Conservation (phyloP, 306 rosid genomes). For the Quercus robur region DNA sequence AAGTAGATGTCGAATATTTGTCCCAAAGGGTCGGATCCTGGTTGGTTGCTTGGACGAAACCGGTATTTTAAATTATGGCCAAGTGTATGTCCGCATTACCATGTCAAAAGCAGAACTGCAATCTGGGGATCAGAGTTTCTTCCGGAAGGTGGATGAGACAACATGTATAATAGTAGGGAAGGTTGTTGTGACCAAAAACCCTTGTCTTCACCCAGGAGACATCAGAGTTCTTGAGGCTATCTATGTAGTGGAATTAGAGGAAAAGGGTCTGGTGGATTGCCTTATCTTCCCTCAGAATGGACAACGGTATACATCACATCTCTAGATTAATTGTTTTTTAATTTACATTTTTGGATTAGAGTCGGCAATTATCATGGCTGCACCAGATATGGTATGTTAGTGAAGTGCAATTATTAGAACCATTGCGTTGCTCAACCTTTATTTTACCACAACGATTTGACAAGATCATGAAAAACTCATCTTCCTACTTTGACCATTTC, state of each 20-base stretch:
- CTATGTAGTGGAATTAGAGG: constrained; percentile 58
- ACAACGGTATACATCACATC: constrained; percentile 45
- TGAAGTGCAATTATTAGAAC: neutral
- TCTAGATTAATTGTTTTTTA: constrained; percentile 11
- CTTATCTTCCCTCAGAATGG: too few relatives aligned
- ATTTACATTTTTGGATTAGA: constrained; percentile 10
- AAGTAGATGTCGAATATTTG: constrained; percentile 68
- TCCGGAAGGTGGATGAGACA: constrained; percentile 55
- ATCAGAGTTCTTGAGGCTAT: constrained; percentile 76
- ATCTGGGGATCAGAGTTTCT: constrained; percentile 45
- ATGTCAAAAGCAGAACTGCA: constrained; percentile 54
- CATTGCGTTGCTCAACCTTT: neutral
- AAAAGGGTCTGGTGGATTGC: constrained; percentile 54
- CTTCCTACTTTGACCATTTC: neutral
- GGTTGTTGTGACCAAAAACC: constrained; percentile 80
- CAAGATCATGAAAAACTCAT: neutral
- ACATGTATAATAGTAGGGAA: constrained; percentile 53
- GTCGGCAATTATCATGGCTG: neutral
- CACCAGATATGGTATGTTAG: neutral
- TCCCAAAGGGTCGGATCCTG: constrained; percentile 78
- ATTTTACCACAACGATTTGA: neutral
- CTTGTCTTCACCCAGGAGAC: constrained; percentile 93
- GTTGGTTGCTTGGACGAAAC: constrained; percentile 92
- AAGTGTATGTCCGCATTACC: constrained; percentile 62
- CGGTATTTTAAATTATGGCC: constrained; percentile 74